Evolutionary conservation across 2,329 filamentous ascomycete genomes (phyloP), one percentile per base, ranked within the genome.

Genomic region (Blastomyces gilchristii): DNA sequence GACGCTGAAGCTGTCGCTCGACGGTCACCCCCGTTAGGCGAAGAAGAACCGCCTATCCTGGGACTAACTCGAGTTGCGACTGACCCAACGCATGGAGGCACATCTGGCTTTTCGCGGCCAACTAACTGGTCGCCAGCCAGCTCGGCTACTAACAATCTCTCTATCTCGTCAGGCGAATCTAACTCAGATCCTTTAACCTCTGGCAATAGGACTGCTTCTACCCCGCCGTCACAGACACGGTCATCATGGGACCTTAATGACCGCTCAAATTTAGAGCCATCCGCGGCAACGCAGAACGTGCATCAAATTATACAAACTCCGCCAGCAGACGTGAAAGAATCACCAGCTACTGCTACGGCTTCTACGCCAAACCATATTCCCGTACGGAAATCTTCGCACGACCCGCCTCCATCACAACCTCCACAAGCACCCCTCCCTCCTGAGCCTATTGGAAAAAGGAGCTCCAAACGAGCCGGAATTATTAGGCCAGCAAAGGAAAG

Each of bases 221-320:
- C 74, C 65, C 74, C 73, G 66, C 78, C 75, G 66, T 71, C 73
- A 49, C 78, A 77, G 62, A 75, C 79, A 63, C 84, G 84, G 70
- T 81, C 84, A 63, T 85, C 83, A 4, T 77, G 81, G 22, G 81
- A 79, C 60, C 81, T 80, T 12, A 84, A 83, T 66, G 83, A 82
- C 6, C 78, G 81, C 8, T 39, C 39, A 37, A 83, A 80, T n/a
- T 75, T 80, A 58, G 76, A 79, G 41, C 72, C 80, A 62, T 79
- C 82, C 43, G 77, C 80, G 14, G 79, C 81, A 60, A 71, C 75
- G 64, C 74, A 76, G 65, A 71, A 72, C 28, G 76, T 85, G 16
- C 83, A 83, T 12, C 78, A 83, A 60, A 84, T 85, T 63, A 73
- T 85, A n/a, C 47, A 64, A 37, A 43, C 58, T 16, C 58, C 58